A percentile compares a stretch with the other conserved stretches of the same genome.
These are phyloP conservation scores for Entomortierella parvispora DNA, from an alignment of 192 early-diverging fungal genomes.

Conservation along the genomic window DNA sequence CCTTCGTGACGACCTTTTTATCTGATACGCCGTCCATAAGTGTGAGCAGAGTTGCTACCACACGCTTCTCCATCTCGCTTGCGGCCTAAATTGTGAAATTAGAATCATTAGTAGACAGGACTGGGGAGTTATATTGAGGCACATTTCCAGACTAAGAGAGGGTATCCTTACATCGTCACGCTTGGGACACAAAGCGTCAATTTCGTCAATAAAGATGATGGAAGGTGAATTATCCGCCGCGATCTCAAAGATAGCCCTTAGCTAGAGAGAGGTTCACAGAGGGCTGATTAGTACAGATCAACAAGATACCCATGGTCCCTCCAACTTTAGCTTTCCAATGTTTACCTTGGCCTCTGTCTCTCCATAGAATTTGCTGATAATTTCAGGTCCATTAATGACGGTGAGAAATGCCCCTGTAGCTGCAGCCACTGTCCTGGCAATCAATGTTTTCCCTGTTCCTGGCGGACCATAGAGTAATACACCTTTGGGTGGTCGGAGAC, in stretches of 20 bases:
- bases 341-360: slow-evolving; percentile 89
- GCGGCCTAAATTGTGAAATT: slow-evolving; percentile 54
- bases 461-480: slow-evolving; percentile 91
- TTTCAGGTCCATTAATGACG: slow-evolving; percentile 93
- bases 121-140: no score
- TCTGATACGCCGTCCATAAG: slow-evolving; percentile 85
- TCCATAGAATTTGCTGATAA: slow-evolving; percentile 90
- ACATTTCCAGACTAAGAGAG: neutral
- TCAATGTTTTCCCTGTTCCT: slow-evolving; percentile 96
- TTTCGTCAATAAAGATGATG: slow-evolving; percentile 94
- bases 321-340: neutral
- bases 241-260: slow-evolving; percentile 80
- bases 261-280: slow-evolving; percentile 47
- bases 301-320: neutral
- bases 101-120: no score
- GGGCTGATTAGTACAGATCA: no score
- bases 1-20: slow-evolving; percentile 11
- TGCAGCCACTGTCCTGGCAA: slow-evolving; percentile 87
- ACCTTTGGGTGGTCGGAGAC: slow-evolving; percentile 90
- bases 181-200: slow-evolving; percentile 91
- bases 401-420: slow-evolving; percentile 79
- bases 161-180: slow-evolving; percentile 72
- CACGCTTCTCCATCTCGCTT: slow-evolving; percentile 87
- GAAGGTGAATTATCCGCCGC: slow-evolving; percentile 78
- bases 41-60: slow-evolving; percentile 94